Conservation (phyloP, 1,284 basidiomycete species). For the Ceratobasidium sp. region DNA sequence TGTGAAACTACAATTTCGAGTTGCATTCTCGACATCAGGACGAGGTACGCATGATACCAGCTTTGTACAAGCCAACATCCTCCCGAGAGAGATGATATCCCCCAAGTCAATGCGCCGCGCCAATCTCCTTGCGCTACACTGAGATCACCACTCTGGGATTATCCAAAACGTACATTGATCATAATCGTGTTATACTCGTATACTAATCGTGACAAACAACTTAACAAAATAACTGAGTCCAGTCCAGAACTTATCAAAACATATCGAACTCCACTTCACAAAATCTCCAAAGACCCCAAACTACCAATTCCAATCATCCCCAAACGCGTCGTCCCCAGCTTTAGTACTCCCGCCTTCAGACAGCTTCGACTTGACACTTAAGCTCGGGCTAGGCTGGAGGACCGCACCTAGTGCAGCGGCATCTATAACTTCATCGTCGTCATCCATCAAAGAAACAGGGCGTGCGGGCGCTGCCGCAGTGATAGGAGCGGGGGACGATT, state of each 20-base stretch:
- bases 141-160: not conserved
- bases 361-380: conserved; percentile 45
- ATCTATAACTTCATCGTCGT: conserved; percentile 45
- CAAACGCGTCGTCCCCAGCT: conserved; percentile 57
- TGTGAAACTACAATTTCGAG: not conserved
- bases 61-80: too few species aligned
- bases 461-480: not conserved
- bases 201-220: conserved; percentile 20
- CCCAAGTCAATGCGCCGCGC: not conserved
- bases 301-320: conserved; percentile 71
- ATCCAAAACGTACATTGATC: not conserved
- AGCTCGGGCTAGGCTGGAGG: conserved; percentile 33
- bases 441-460: conserved; percentile 47
- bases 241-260: too few species aligned
- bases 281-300: not conserved
- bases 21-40: too few species aligned
- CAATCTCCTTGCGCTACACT: not conserved
- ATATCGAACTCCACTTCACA: not conserved
- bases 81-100: too few species aligned
- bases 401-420: conserved; percentile 45
- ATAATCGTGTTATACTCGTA: conserved; percentile 14
- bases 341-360: conserved; percentile 44
- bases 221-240: not conserved
- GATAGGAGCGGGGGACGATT: not conserved
- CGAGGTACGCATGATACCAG: too few species aligned